Evolutionary conservation across 108 stramenopile species (phyloP), one percentile per base, ranked within the genome.

Genomic region (Parmales sp.): DNA sequence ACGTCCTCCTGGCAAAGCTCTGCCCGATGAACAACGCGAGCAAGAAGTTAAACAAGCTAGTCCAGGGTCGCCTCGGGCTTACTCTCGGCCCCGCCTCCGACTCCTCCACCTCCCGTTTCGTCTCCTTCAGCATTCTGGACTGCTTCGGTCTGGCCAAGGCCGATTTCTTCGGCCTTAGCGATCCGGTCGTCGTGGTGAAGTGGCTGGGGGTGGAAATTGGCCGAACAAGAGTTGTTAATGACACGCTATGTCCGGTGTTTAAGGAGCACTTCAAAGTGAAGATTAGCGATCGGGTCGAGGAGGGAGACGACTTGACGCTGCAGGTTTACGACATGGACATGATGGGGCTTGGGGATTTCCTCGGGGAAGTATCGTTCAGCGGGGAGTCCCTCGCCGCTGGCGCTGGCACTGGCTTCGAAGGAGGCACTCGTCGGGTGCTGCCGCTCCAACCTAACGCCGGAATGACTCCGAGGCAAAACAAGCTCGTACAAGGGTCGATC

Each of bases 311-410:
- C 31, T 29, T 60, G 54, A 19, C 29, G 6, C 54, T 60, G 0
- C 31, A 60, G 36, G 54, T 60, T 34, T 60, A 34, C 54, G 54
- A 60, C 54, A 11, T 19, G 54, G 0, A 60, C 54, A 60, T 60
- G 54, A 60, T 60, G 54, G 54, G 54, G 28, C 54, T 60, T 28
- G 54, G 54, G 31, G 54, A 60, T 20, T 60, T 60, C 54, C 36
- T 60, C 31, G 54, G 54, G n/a, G 36, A 34, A 60, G 54, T 60
- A 16, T 28, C 16, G 2, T 34, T 60, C 8, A 26, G 31, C 8
- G 54, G 29, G 3, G 36, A 60, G 26, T 28, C 29, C 28, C 28
- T 60, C 1, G 13, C 36, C 11, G 20, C 29, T 20, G 54, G 31
- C 2, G 26, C 18, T 7, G n/a, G n/a, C n/a, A n/a, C n/a, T n/a